These are phyloP conservation scores for Clarireedia monteithiana DNA, from an alignment of 2,329 filamentous ascomycete genomes.

Conservation along the genomic window DNA sequence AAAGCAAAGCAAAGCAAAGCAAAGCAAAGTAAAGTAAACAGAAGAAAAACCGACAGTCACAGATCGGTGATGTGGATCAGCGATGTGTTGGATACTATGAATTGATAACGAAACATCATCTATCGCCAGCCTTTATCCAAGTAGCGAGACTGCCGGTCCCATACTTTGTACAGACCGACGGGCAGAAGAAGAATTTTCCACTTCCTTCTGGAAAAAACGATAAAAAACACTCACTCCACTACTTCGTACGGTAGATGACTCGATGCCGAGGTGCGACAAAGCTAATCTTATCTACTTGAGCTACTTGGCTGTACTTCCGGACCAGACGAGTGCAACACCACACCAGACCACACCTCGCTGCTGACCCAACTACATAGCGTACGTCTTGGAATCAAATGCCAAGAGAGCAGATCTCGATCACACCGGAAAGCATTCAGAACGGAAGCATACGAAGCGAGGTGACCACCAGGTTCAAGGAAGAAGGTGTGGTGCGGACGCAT, in stretches of 20 bases:
- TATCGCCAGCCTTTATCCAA: not conserved
- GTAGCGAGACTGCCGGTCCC: not conserved
- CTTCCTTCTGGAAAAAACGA: not conserved
- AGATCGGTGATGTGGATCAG: not conserved
- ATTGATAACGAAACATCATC: not conserved
- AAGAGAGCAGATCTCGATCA: not conserved
- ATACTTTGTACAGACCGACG: not conserved
- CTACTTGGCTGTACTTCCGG: not conserved
- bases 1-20: not conserved
- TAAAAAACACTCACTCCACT: not conserved
- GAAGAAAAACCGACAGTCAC: not conserved
- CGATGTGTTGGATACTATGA: not conserved
- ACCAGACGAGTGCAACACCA: no score
- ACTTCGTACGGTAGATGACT: no score
- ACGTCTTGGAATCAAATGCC: not conserved
- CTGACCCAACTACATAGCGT: not conserved
- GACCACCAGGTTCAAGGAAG: no score
- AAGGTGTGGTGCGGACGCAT: not conserved
- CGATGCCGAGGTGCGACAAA: not conserved
- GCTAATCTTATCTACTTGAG: not conserved
- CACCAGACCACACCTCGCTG: not conserved
- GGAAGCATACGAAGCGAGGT: no score
- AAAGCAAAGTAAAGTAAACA: not conserved
- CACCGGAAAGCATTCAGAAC: not conserved
- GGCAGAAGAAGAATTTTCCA: not conserved